Evolutionary conservation across 2,329 filamentous ascomycete genomes (phyloP).

Genomic region (Nemania sp.): DNA sequence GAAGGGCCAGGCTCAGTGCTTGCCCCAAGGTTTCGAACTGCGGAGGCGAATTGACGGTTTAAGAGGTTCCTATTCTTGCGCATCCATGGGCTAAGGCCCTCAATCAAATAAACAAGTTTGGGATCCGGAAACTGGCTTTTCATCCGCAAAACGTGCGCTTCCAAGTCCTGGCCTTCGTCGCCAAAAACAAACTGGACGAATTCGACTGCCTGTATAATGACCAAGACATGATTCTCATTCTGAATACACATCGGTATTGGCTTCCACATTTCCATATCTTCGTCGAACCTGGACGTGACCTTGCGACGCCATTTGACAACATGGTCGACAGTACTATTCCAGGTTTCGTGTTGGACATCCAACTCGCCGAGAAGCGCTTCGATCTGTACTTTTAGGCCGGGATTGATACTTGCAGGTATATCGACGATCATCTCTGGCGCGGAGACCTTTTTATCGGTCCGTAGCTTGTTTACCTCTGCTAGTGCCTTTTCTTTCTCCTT

Average conservation of each 20-base stretch:
- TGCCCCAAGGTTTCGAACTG: conserved; percentile 65
- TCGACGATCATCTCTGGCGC: conserved; percentile 83
- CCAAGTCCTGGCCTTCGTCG: conserved; percentile 62
- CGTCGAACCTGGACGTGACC: conserved; percentile 71
- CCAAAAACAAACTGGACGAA: conserved; percentile 71
- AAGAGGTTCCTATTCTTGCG: conserved; percentile 75
- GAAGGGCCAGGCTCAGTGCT: conserved; percentile 47
- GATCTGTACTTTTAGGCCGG: conserved; percentile 59
- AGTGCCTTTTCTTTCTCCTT: conserved; percentile 75
- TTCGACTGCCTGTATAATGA: conserved; percentile 71
- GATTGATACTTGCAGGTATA: conserved; percentile 68
- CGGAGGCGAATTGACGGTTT: conserved; percentile 75
- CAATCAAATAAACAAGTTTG: conserved; percentile 76
- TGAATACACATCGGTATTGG: conserved; percentile 65
- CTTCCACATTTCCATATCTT: conserved; percentile 72
- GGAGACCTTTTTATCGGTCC: conserved; percentile 78
- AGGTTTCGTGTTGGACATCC: conserved; percentile 60
- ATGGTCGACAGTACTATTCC: conserved; percentile 61
- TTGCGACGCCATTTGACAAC: conserved; percentile 78
- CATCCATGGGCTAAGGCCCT: conserved; percentile 75
- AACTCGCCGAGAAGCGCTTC: conserved; percentile 64
- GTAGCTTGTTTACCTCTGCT: conserved; percentile 78
- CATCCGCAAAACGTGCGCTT: conserved; percentile 69
- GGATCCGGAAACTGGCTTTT: conserved; percentile 64
- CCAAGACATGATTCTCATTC: conserved; percentile 71